These are phyloP conservation scores for Penicillium sclerotigenum DNA, from an alignment of 2,329 filamentous ascomycete species.

Conservation along the genomic window DNA sequence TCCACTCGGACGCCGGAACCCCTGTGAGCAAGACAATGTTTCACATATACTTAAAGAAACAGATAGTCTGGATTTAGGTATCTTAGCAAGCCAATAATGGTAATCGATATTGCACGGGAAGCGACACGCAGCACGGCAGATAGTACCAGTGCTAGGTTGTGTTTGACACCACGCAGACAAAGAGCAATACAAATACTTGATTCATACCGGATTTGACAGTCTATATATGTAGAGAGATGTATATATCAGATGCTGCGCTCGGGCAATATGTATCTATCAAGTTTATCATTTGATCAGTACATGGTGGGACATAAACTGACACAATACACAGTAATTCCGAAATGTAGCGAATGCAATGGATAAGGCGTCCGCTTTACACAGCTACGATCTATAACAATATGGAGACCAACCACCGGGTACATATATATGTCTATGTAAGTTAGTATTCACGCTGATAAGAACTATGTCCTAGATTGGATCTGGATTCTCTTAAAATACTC, in stretches of 20 bases:
- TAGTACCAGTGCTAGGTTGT: not conserved
- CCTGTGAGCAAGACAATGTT: slow-evolving; percentile 9
- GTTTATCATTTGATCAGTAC: slow-evolving; percentile 1
- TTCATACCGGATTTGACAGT: not conserved
- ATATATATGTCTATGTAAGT: not conserved
- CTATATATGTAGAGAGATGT: not conserved
- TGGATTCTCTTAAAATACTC: not conserved
- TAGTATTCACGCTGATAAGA: not conserved
- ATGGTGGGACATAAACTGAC: not conserved
- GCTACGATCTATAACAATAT: no score
- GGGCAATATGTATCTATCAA: not conserved
- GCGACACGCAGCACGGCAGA: slow-evolving; percentile 8
- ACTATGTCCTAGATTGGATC: not conserved
- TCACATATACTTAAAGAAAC: not conserved
- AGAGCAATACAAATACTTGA: not conserved
- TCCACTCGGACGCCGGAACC: slow-evolving; percentile 4
- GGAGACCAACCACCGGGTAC: not conserved
- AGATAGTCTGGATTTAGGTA: not conserved
- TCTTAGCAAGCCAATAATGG: not conserved
- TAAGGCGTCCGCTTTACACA: not conserved
- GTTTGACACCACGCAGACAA: not conserved
- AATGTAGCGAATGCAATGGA: not conserved
- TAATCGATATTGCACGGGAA: not conserved
- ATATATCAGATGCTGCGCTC: not conserved
- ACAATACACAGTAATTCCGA: not conserved